phyloP scores from a whole-genome alignment of 257 asterid genomes.

The Coffea canephora region DNA sequence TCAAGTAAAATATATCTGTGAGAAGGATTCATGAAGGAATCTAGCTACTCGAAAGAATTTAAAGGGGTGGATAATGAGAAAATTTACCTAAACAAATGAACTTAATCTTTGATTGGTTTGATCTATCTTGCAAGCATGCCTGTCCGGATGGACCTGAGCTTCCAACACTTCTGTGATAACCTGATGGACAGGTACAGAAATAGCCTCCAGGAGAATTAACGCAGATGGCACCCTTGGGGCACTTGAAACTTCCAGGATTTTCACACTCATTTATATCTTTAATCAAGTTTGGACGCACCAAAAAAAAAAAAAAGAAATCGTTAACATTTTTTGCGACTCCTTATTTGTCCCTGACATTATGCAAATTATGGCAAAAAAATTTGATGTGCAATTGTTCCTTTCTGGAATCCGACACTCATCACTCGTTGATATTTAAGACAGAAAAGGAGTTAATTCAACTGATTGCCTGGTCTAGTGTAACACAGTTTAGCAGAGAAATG shows the following conservation, averaged over 20 bases:
- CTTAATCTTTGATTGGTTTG: not conserved
- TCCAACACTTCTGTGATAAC: not conserved
- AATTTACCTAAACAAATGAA: constrained; percentile 27
- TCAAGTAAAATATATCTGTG: not conserved
- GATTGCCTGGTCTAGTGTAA: too few relatives aligned
- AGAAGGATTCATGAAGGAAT: not conserved
- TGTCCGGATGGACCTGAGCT: not conserved
- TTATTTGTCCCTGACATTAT: too few relatives aligned
- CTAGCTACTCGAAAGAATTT: too few relatives aligned
- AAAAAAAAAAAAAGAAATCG: not conserved
- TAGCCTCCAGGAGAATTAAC: constrained; percentile 30
- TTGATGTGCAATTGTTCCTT: too few relatives aligned
- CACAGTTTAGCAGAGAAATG: too few relatives aligned
- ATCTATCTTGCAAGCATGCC: constrained; percentile 6
- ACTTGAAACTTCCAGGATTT: constrained; percentile 9
- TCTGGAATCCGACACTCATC: too few relatives aligned
- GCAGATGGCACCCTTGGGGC: constrained; percentile 22
- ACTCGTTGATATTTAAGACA: too few relatives aligned
- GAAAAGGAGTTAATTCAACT: too few relatives aligned
- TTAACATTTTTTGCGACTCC: not conserved
- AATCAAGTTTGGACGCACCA: not conserved
- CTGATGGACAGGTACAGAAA: constrained; percentile 18
- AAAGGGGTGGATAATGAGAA: not conserved
- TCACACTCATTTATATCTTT: constrained; percentile 33
- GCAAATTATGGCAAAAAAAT: too few relatives aligned